phyloP scores from a whole-genome alignment of 2,329 filamentous ascomycete species.

The Meredithiella fracta region DNA sequence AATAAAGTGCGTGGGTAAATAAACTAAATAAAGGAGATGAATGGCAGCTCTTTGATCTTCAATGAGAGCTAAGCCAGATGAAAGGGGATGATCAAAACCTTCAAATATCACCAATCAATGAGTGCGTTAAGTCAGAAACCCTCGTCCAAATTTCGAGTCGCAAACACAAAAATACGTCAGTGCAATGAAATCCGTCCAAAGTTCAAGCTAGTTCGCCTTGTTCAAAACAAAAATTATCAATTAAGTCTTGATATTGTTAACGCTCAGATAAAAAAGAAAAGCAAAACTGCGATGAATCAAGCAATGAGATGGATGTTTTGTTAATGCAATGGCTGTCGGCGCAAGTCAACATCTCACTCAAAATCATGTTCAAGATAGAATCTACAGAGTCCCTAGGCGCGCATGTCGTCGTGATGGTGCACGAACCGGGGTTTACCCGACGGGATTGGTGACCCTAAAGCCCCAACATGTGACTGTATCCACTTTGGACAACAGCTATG shows the following conservation, averaged over 20 bases:
- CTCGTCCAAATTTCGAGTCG: too few relatives aligned
- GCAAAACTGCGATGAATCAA: not conserved
- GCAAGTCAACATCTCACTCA: not conserved
- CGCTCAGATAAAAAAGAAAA: not conserved
- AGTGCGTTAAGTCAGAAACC: too few relatives aligned
- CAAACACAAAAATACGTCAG: too few relatives aligned
- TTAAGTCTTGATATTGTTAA: not conserved
- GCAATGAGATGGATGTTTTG: not conserved
- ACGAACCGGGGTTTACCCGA: constrained; percentile 5
- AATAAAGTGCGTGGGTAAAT: not conserved
- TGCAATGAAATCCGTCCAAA: too few relatives aligned
- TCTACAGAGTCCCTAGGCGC: not conserved
- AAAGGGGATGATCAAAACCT: too few relatives aligned
- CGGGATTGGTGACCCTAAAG: not conserved
- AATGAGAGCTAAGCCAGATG: too few relatives aligned
- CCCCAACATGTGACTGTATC: not conserved
- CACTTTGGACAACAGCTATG: not conserved
- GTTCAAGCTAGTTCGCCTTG: too few relatives aligned
- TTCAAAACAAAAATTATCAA: too few relatives aligned
- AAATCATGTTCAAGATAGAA: not conserved
- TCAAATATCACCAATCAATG: too few relatives aligned
- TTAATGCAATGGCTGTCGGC: constrained; percentile 2
- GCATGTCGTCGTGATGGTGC: constrained; percentile 6
- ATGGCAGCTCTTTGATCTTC: too few relatives aligned
- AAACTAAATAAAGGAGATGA: too few relatives aligned